Percentiles rank a stretch among this genome's conserved stretches.
Evolutionary conservation across 2,329 filamentous ascomycete genomes (phyloP).

Genomic region (Clarireedia sp.): DNA sequence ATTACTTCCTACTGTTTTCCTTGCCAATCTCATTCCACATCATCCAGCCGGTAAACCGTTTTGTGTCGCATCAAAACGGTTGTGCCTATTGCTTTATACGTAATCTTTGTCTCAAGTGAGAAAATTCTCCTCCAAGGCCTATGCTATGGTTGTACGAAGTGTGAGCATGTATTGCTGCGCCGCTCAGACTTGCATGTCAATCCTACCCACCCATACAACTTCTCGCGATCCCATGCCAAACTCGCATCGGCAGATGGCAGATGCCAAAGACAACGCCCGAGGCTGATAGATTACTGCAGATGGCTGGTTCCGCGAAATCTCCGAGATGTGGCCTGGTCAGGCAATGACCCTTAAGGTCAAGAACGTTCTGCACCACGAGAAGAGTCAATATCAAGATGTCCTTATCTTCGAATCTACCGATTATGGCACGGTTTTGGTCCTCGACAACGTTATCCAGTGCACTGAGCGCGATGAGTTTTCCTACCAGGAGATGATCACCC

Average conservation of each 20-base stretch:
- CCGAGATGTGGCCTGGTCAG: slow-evolving; percentile 97
- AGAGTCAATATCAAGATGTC: slow-evolving; percentile 98
- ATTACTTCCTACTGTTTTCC: not conserved
- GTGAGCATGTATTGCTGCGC: not conserved
- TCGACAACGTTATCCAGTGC: slow-evolving; percentile 98
- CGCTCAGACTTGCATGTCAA: not conserved
- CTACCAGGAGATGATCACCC: slow-evolving; percentile 99
- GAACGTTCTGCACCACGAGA: slow-evolving; percentile 97
- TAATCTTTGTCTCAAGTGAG: slow-evolving; percentile 4
- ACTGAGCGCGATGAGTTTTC: slow-evolving; percentile 99
- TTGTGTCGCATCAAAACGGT: too few relatives aligned
- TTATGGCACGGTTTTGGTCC: slow-evolving; percentile 90
- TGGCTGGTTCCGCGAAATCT: slow-evolving; percentile 99
- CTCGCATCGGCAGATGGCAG: not conserved
- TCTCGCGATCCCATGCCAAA: too few relatives aligned
- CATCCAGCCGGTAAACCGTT: too few relatives aligned
- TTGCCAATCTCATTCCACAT: not conserved
- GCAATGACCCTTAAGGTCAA: slow-evolving; percentile 98
- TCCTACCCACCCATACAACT: not conserved
- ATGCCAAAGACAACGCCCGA: slow-evolving; percentile 1
- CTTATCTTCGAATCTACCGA: slow-evolving; percentile 98
- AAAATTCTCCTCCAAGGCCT: not conserved
- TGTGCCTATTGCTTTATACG: too few relatives aligned
- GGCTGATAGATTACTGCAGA: slow-evolving; percentile 45
- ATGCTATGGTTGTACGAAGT: not conserved